Evolutionary conservation across 1,139 yeast species (phyloP).

Genomic region (Geotrichum reessii): DNA sequence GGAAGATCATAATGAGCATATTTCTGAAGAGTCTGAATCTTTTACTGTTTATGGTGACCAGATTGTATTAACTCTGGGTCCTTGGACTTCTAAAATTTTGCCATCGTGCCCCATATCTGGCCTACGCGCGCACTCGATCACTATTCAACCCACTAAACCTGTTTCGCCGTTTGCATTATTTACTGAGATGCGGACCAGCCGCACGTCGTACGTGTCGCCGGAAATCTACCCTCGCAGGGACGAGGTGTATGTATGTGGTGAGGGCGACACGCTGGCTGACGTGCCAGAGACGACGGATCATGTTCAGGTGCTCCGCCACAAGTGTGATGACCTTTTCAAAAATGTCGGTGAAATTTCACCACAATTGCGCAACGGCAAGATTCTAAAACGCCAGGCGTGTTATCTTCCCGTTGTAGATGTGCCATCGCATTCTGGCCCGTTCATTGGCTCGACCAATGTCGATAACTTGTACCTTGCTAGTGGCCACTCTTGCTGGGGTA

Average conservation of each 20-base stretch:
- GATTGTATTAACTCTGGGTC: slow-evolving; percentile 83
- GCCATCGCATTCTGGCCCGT: slow-evolving; percentile 87
- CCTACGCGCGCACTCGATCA: slow-evolving; percentile 88
- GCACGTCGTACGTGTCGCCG: slow-evolving; percentile 66
- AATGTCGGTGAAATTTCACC: slow-evolving; percentile 77
- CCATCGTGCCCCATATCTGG: slow-evolving; percentile 94
- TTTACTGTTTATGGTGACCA: slow-evolving; percentile 54
- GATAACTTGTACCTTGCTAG: slow-evolving; percentile 72
- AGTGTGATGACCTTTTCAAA: slow-evolving; percentile 80
- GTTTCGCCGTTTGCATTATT: slow-evolving; percentile 92
- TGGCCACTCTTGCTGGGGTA: slow-evolving; percentile 98
- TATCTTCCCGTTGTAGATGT: slow-evolving; percentile 91
- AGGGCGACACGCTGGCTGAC: slow-evolving; percentile 85
- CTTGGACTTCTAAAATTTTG: slow-evolving; percentile 88
- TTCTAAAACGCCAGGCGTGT: slow-evolving; percentile 87
- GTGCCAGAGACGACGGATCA: slow-evolving; percentile 93
- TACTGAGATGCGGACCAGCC: slow-evolving; percentile 73
- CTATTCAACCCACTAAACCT: slow-evolving; percentile 64
- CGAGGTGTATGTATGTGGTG: slow-evolving; percentile 96
- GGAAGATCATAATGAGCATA: background rate
- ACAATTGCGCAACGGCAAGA: slow-evolving; percentile 65
- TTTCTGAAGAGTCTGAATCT: background rate
- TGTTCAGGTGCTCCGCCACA: slow-evolving; percentile 78
- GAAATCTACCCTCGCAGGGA: slow-evolving; percentile 93
- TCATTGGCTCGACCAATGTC: slow-evolving; percentile 89